Conservation (phyloP, 352 stramenopile genomes). For the Phytophthora fragariaefolia region DNA sequence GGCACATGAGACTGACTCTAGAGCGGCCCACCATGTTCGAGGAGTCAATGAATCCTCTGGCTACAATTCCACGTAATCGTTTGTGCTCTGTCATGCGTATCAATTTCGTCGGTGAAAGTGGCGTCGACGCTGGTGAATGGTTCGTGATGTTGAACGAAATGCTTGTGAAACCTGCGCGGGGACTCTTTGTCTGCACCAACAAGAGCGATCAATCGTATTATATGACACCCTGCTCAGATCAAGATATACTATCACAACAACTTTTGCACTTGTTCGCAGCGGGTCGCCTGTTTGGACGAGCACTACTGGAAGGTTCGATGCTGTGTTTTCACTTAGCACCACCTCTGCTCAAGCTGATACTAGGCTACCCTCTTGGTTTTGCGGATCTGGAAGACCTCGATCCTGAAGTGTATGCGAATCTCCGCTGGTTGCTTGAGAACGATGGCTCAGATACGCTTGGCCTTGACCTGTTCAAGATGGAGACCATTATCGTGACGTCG, state of each 20-base stretch:
- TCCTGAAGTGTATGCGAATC: constrained; percentile 39
- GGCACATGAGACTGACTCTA: constrained; percentile 34
- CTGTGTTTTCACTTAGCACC: constrained; percentile 91
- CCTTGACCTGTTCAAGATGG: constrained; percentile 31
- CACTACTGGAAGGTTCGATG: constrained; percentile 83
- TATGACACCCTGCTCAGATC: constrained; percentile 38
- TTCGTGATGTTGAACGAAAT: constrained; percentile 57
- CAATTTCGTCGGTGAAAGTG: constrained; percentile 65
- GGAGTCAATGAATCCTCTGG: constrained; percentile 44
- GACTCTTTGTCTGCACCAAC: constrained; percentile 40
- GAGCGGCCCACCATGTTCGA: constrained; percentile 34
- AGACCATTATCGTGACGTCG: constrained; percentile 27
- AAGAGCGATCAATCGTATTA: constrained; percentile 46
- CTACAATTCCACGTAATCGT: constrained; percentile 27
- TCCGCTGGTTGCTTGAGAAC: constrained; percentile 62
- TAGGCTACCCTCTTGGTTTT: constrained; percentile 91
- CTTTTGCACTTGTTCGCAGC: constrained; percentile 34
- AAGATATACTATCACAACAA: constrained; percentile 32
- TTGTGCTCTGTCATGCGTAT: constrained; percentile 47
- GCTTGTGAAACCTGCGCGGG: constrained; percentile 31
- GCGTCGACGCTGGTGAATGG: constrained; percentile 78
- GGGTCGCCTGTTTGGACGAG: constrained; percentile 46
- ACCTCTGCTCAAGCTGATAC: constrained; percentile 94
- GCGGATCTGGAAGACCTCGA: constrained; percentile 83
- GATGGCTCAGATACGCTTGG: constrained; percentile 43